phyloP scores from a whole-genome alignment of 305 asterid genomes.

The Salvia sclarea region DNA sequence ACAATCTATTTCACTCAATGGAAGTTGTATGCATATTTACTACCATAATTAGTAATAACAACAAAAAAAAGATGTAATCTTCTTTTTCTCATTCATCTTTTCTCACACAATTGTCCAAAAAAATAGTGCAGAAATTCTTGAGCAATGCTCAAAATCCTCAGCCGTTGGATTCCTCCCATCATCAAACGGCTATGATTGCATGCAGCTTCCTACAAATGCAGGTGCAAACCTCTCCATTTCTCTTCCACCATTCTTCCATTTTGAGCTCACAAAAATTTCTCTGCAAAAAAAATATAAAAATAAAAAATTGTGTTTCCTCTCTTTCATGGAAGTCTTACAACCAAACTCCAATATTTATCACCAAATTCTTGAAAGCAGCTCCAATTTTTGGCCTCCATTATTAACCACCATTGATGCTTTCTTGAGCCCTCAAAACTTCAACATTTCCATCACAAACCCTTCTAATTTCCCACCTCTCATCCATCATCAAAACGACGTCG shows the following conservation, averaged over 20 bases:
- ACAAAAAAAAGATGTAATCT: no score
- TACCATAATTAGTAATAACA: no score
- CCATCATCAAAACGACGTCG: no score
- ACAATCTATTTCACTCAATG: no score
- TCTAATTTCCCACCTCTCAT: neutral
- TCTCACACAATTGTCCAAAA: constrained; percentile 33
- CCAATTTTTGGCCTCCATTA: constrained; percentile 39
- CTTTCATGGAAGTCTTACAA: constrained; percentile 51
- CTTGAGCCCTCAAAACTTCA: constrained; percentile 32
- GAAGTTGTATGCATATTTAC: no score
- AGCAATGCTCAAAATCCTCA: constrained; percentile 21
- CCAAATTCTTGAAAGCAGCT: constrained; percentile 32
- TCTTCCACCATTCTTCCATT: constrained; percentile 24
- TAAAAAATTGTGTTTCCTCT: constrained; percentile 1
- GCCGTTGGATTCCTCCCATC: constrained; percentile 45
- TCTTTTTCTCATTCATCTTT: no score
- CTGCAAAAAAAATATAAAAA: no score
- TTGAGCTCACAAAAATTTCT: neutral
- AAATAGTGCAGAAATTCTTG: constrained; percentile 36
- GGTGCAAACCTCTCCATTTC: constrained; percentile 27
- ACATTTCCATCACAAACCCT: constrained; percentile 17
- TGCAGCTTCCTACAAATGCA: constrained; percentile 38
- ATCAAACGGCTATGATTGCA: constrained; percentile 38
- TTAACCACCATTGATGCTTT: constrained; percentile 41
- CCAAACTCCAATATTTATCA: constrained; percentile 24